Base-by-base conservation (phyloP, 352 stramenopile genomes). In the Pythium dissimile region DNA sequence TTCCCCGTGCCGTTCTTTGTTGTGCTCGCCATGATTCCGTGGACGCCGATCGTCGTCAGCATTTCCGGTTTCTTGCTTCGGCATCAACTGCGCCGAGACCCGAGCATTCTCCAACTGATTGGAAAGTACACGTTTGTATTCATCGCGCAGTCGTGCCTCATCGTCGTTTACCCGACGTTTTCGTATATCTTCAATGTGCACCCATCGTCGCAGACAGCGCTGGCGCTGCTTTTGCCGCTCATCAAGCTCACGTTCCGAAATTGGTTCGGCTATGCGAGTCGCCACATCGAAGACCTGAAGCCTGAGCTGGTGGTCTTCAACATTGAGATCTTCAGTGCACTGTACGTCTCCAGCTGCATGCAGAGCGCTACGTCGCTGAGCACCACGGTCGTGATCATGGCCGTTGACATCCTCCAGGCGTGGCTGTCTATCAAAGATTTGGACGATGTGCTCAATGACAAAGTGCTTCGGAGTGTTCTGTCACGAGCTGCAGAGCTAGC, bases 221-320 rank as follows among this genome's bases (percentile, higher is more conserved):
- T 72, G 3, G 50, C 54, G 20, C n/a, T 68, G n/a, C n/a, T 73
- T 5, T n/a, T 73, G 12, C 65, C 65, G 2, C 32, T 64, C 6
- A 64, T 80, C 28, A 80, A 80, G 37, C 34, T 80, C 0, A 8
- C 61, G 18, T 54, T 70, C 49, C 71, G 71, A 42, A 70, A 71
- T 23, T 38, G 58, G 20, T 56, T 77, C 38, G 61, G 58, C 7
- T 57, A 48, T 13, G 31, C 39, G 1, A 54, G 54, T 6, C 43
- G 15, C 3, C 47, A 71, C 23, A 26, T 69, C 15, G 43, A 69
- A 56, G 64, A 74, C 16, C 30, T 66, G 12, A 54, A 69, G 6
- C 55, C 65, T 7, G 64, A 71, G 18, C 35, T 59, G 7, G 57
- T 68, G 9, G 64, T 72, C 11, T 54, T 74, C 24, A 69, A 53